Base-by-base conservation (phyloP, 208 protist genomes). In the Crithidia sp. region DNA sequence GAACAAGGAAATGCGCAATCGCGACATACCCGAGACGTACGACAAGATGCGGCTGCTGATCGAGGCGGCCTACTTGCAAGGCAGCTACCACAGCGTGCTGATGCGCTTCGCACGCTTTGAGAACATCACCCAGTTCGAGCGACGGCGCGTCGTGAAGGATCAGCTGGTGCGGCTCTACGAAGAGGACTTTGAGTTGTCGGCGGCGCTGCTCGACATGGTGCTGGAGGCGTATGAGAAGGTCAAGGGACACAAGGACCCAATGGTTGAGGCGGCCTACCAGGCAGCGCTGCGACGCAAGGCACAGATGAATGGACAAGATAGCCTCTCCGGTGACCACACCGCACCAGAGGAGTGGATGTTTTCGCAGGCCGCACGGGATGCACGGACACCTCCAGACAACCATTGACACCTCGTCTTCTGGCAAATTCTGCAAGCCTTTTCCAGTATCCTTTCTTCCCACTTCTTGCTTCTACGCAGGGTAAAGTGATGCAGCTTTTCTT, bases 11-110 rank as follows among this genome's bases (percentile, higher is more conserved):
- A 91, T 94, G 89, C 71, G 78, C 39, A 62, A 77, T 36, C 78
- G 79, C 7, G 82, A 91, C 41, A 77, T 85, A 5, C 84, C 86
- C 7, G 84, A 91, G 74, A 88, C 77, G 5, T 94, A 83, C 59
- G 89, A 89, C 49, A 94, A 90, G 78, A 90, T 94, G 81, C 58
- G 71, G 53, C 58, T 94, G 10, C 77, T 91, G 39, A 86, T 94
- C 50, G 82, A 90, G 77, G 84, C 86, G 40, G 89, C 89, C 7
- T 85, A 84, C 56, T 37, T 69, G 44, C 84, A 83, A n/a, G 67
- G 56, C 9, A 74, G 89, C 50, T 88, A 79, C 71, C 84, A 90
- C 74, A 75, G 65, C 70, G 86, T 83, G 16, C 61, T 91, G 41
- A 82, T 85, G 75, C 86, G 89, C 14, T 94, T 91, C 61, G 82